Evolutionary conservation across 768 basidiomycete genomes (phyloP).

Genomic region (Trametes elegans): DNA sequence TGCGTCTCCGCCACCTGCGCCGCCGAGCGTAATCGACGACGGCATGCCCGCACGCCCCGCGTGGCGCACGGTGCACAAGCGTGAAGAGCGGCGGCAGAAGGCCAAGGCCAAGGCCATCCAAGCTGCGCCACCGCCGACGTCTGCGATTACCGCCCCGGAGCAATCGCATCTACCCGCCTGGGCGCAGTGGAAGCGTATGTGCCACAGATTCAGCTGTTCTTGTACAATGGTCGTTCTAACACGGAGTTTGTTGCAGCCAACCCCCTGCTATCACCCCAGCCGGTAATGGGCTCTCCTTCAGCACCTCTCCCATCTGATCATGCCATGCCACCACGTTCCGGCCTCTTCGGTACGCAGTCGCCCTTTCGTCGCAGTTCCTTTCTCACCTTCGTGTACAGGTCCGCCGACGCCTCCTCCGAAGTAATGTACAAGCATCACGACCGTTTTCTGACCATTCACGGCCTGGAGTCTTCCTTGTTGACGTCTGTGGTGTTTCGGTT

Average conservation of each 20-base stretch:
- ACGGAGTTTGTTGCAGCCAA: slow-evolving; percentile 46
- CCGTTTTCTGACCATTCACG: neutral
- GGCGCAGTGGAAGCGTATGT: slow-evolving; percentile 83
- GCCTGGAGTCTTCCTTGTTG: neutral
- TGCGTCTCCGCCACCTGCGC: slow-evolving; percentile 37
- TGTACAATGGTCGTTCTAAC: neutral
- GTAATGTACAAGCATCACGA: slow-evolving; percentile 6
- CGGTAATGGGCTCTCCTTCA: slow-evolving; percentile 35
- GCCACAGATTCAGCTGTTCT: neutral
- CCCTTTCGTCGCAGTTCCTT: neutral
- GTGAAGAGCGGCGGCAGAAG: slow-evolving; percentile 52
- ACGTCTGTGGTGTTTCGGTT: neutral
- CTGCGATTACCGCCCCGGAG: slow-evolving; percentile 39
- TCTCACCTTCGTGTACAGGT: slow-evolving; percentile 16
- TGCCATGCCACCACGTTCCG: slow-evolving; percentile 54
- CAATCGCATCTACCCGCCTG: slow-evolving; percentile 66
- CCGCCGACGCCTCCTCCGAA: slow-evolving; percentile 32
- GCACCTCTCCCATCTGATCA: slow-evolving; percentile 34
- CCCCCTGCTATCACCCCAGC: slow-evolving; percentile 54
- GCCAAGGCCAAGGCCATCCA: slow-evolving; percentile 32
- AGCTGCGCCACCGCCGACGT: slow-evolving; percentile 34
- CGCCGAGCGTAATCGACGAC: slow-evolving; percentile 42
- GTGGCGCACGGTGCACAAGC: slow-evolving; percentile 73
- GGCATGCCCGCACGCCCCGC: slow-evolving; percentile 59
- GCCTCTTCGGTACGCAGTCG: slow-evolving; percentile 65